A percentile compares a stretch with the other conserved stretches of the same genome.
phyloP scores from a whole-genome alignment of 495 filamentous ascomycete genomes.

The Aspergillus saccharolyticus region DNA sequence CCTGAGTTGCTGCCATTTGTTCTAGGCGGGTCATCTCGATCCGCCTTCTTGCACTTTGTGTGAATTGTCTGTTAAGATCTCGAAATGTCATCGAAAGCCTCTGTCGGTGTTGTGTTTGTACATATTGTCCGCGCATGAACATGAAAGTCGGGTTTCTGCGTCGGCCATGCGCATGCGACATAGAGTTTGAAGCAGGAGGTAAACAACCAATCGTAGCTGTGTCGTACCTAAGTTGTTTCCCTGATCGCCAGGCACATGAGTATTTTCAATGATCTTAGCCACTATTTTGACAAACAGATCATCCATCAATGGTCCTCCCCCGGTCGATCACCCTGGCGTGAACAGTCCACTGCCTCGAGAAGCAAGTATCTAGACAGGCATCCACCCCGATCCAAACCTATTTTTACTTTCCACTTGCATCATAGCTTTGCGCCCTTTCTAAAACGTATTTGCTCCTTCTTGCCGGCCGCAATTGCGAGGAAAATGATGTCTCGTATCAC shows the following conservation, averaged over 20 bases:
- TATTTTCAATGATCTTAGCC: not conserved
- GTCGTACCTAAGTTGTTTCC: not conserved
- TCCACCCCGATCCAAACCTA: not conserved
- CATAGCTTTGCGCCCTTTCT: not conserved
- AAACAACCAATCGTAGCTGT: not conserved
- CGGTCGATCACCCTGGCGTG: not conserved
- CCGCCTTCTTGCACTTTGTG: not conserved
- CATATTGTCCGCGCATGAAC: not conserved
- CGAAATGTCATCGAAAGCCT: not conserved
- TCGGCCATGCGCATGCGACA: not conserved
- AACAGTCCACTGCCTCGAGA: not conserved
- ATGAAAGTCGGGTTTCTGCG: not conserved
- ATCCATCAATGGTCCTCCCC: not conserved
- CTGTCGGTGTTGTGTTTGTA: not conserved
- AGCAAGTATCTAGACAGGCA: not conserved
- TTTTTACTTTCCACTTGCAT: not conserved
- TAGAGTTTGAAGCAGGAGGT: not conserved
- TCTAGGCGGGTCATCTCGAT: not conserved
- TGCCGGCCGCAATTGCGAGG: not conserved
- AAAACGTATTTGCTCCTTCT: not conserved
- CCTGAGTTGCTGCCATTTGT: not conserved
- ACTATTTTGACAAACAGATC: not conserved
- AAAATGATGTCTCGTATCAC: not conserved
- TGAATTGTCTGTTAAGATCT: not conserved
- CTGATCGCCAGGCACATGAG: not conserved